Conservation (phyloP, 2,329 filamentous ascomycete genomes). For the Cercospora nicotianae region DNA sequence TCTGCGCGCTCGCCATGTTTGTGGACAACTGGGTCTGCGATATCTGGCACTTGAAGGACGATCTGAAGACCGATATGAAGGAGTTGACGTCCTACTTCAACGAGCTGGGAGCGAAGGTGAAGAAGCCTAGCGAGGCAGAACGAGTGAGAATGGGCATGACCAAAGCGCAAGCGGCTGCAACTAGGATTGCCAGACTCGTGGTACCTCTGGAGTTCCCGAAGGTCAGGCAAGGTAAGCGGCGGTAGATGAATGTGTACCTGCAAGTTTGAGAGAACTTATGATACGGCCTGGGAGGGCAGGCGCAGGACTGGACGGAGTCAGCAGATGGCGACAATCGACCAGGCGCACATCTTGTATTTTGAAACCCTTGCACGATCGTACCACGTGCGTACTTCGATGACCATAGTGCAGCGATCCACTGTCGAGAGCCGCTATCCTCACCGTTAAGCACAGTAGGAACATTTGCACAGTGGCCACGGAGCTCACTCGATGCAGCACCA, state of each 20-base stretch:
- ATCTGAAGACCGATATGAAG: conserved; percentile 70
- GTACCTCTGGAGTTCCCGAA: conserved; percentile 84
- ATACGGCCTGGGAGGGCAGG: background rate
- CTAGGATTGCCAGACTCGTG: conserved; percentile 67
- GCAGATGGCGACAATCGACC: background rate
- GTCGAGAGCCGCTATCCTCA: background rate
- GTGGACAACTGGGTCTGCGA: conserved; percentile 74
- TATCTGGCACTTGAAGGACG: conserved; percentile 67
- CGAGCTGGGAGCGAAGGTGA: conserved; percentile 71
- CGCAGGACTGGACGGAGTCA: background rate
- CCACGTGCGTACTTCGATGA: background rate
- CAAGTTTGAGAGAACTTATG: background rate
- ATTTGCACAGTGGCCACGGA: background rate
- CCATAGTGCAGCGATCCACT: background rate
- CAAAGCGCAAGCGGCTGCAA: conserved; percentile 60
- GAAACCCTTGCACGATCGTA: background rate
- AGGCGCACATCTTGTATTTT: background rate
- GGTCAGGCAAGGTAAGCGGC: conserved; percentile 26
- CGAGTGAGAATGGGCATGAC: conserved; percentile 54
- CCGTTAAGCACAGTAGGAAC: background rate
- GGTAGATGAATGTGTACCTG: background rate
- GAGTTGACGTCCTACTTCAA: conserved; percentile 68
- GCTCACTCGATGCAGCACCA: background rate
- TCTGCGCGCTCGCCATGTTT: conserved; percentile 68
- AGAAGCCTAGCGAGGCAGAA: conserved; percentile 49